Evolutionary conservation across 78 protist genomes (phyloP).

Genomic region (Speleostelium caveatum): DNA sequence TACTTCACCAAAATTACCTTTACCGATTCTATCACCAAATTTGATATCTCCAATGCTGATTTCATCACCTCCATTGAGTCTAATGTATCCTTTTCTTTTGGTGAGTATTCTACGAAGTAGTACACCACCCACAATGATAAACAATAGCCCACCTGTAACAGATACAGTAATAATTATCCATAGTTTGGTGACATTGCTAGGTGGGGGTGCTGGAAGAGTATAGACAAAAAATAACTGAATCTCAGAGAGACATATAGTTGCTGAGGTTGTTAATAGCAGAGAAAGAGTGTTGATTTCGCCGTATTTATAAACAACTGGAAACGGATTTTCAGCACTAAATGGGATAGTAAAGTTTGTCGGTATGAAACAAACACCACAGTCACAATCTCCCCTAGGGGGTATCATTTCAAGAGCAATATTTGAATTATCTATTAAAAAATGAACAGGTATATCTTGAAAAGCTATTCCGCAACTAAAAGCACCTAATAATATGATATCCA

Average conservation of each 20-base stretch:
- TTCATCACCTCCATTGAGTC: slow-evolving; percentile 36
- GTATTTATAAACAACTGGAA: neutral
- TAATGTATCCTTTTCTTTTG: slow-evolving; percentile 15
- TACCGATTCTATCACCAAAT: slow-evolving; percentile 69
- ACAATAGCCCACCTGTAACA: slow-evolving; percentile 9
- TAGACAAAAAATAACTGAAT: too few species aligned
- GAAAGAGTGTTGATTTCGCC: neutral
- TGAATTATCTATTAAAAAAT: neutral
- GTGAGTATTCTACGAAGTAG: slow-evolving; percentile 3
- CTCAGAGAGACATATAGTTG: neutral
- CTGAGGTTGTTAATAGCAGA: neutral
- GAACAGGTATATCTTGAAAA: neutral
- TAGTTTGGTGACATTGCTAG: neutral
- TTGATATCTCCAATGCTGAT: slow-evolving; percentile 58
- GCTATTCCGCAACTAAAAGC: slow-evolving; percentile 10
- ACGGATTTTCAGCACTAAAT: neutral
- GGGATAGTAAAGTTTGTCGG: neutral
- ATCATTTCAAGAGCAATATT: neutral
- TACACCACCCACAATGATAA: neutral
- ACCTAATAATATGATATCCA: neutral
- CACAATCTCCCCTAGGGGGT: neutral
- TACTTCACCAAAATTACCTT: slow-evolving; percentile 83
- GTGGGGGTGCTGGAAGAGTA: neutral
- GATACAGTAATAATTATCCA: slow-evolving; percentile 26
- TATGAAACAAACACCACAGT: neutral